Evolutionary conservation across 2,329 filamentous ascomycete species (phyloP).

Genomic region (Hypoxylon sp.): DNA sequence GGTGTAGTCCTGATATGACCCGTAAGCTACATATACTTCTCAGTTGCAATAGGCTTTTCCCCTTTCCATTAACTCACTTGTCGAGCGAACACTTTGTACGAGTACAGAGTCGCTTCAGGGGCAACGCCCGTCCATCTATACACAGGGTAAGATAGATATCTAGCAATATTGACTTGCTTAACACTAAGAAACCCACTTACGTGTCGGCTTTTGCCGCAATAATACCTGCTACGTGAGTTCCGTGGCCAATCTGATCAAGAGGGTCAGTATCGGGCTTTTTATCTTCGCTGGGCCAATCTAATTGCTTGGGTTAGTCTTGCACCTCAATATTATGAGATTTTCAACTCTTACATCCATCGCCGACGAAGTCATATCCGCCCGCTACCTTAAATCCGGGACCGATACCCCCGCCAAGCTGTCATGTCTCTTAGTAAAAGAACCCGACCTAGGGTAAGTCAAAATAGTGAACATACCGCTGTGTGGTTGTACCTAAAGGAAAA

Average conservation of each 20-base stretch:
- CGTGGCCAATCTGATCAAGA: slow-evolving; percentile 49
- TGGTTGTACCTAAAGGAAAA: slow-evolving; percentile 33
- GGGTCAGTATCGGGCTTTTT: slow-evolving; percentile 49
- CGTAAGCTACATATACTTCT: slow-evolving; percentile 3
- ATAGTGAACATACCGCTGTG: slow-evolving; percentile 20
- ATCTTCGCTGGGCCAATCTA: slow-evolving; percentile 33
- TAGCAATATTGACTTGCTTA: not conserved
- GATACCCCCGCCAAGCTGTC: slow-evolving; percentile 42
- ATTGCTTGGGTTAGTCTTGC: not conserved
- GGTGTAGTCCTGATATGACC: slow-evolving; percentile 38
- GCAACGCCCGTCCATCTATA: slow-evolving; percentile 51
- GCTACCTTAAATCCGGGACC: slow-evolving; percentile 43
- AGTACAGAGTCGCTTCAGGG: slow-evolving; percentile 49
- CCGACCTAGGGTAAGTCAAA: not conserved
- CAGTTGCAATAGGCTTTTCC: not conserved
- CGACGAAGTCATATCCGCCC: slow-evolving; percentile 43
- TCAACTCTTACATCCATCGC: slow-evolving; percentile 43
- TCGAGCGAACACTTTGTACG: slow-evolving; percentile 52
- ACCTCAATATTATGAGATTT: not conserved
- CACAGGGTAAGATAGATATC: not conserved
- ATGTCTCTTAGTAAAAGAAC: slow-evolving; percentile 14
- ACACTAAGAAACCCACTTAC: slow-evolving; percentile 15
- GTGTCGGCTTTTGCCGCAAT: slow-evolving; percentile 50
- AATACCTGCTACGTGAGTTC: slow-evolving; percentile 55
- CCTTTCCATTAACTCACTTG: slow-evolving; percentile 16